Percentiles rank a stretch among this genome's conserved stretches.
Conservation (phyloP, 495 filamentous ascomycete species). For the Cetradonia linearis region DNA sequence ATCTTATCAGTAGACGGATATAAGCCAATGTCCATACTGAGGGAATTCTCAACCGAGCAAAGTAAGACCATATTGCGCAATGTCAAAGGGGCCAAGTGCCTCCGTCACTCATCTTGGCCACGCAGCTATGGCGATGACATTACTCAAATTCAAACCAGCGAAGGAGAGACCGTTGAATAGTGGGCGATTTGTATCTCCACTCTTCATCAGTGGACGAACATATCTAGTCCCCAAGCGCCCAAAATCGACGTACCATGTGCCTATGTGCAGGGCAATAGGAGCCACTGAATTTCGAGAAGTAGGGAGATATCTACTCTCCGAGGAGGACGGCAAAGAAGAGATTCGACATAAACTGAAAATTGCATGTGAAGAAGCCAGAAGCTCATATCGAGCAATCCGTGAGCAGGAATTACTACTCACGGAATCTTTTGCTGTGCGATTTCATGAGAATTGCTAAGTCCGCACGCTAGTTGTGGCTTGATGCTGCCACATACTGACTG, state of each 20-base stretch:
- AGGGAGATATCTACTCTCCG: conserved; percentile 1
- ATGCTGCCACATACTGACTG: not conserved
- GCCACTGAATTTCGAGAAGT: conserved; percentile 7
- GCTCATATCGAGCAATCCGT: conserved; percentile 12
- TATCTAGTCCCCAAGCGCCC: conserved; percentile 2
- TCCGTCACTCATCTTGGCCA: conserved; percentile 11
- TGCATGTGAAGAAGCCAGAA: conserved; percentile 11
- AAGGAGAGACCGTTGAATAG: not conserved
- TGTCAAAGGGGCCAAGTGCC: not conserved
- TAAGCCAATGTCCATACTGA: conserved; percentile 8
- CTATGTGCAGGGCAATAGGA: conserved; percentile 5
- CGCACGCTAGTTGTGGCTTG: too few species aligned
- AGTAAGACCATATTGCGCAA: conserved; percentile 4
- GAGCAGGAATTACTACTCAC: conserved; percentile 9
- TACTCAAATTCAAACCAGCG: conserved; percentile 5
- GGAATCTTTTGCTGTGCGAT: not conserved
- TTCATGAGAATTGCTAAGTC: conserved; percentile 4
- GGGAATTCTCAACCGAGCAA: conserved; percentile 2
- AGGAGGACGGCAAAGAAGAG: not conserved
- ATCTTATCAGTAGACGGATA: not conserved
- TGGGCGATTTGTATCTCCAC: not conserved
- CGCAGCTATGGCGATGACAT: conserved; percentile 9
- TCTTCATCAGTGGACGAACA: conserved; percentile 12
- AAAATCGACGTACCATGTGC: not conserved
- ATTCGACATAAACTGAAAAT: not conserved